A percentile compares a stretch with the other conserved stretches of the same genome.
Conservation (phyloP, 2,329 filamentous ascomycete species). For the Teratosphaeria nubilosa region DNA sequence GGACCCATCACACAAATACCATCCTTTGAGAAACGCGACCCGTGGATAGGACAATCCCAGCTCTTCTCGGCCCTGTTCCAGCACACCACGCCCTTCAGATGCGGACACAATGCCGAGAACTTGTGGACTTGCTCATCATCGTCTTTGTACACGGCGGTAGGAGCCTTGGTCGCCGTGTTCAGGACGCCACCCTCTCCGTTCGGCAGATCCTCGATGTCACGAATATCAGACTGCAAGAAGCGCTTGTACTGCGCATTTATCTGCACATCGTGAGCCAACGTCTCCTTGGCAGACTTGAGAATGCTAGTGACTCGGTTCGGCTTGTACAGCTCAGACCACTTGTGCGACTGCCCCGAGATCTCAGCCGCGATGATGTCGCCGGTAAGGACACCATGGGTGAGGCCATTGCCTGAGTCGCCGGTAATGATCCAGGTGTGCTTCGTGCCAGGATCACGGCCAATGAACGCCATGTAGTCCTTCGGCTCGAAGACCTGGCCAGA, state of each 20-base stretch:
- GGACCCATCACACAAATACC: slow-evolving; percentile 34
- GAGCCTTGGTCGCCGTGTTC: slow-evolving; percentile 38
- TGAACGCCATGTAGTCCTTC: slow-evolving; percentile 45
- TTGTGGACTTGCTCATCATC: slow-evolving; percentile 41
- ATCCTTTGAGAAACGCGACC: slow-evolving; percentile 33
- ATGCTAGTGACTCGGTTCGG: slow-evolving; percentile 40
- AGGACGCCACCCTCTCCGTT: slow-evolving; percentile 43
- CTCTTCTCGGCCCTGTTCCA: slow-evolving; percentile 44
- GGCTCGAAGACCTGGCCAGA: slow-evolving; percentile 50
- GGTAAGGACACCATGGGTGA: slow-evolving; percentile 47
- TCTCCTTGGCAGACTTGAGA: slow-evolving; percentile 34
- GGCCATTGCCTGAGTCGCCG: slow-evolving; percentile 48
- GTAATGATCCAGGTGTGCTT: slow-evolving; percentile 46
- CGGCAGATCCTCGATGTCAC: slow-evolving; percentile 46
- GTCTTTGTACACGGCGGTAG: slow-evolving; percentile 48
- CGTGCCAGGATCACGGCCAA: slow-evolving; percentile 45
- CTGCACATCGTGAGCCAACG: slow-evolving; percentile 44
- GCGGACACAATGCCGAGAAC: slow-evolving; percentile 47
- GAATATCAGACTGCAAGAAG: slow-evolving; percentile 43
- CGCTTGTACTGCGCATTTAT: slow-evolving; percentile 49
- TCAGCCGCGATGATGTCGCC: slow-evolving; percentile 44
- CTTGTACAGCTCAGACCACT: slow-evolving; percentile 42
- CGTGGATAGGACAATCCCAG: slow-evolving; percentile 31
- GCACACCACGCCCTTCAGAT: slow-evolving; percentile 46
- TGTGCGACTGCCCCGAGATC: slow-evolving; percentile 41